phyloP scores from a whole-genome alignment of 495 filamentous ascomycete species.

The Cairneyella variabilis region DNA sequence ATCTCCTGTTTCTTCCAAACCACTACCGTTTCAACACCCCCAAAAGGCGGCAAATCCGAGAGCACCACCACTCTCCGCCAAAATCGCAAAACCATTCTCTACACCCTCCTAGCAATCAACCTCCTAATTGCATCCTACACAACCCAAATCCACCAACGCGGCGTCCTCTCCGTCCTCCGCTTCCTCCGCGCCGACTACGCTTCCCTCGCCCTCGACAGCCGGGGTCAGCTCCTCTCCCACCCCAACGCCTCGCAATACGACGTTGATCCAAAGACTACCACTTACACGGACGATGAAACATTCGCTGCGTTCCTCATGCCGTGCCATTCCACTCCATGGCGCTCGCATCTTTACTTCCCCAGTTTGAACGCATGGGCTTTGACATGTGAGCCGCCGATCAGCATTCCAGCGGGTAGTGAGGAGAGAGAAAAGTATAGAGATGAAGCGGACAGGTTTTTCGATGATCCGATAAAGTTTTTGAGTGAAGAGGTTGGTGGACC shows the following conservation, averaged over 20 bases:
- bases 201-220: conserved; percentile 13
- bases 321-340: conserved; percentile 97
- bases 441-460: conserved; percentile 89
- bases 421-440: conserved; percentile 67
- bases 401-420: conserved; percentile 43
- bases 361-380: conserved; percentile 79
- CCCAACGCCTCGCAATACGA: conserved; percentile 12
- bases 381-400: conserved; percentile 84
- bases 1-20: conserved; percentile 59
- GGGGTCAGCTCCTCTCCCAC: conserved; percentile 16
- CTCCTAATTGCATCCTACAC: conserved; percentile 70
- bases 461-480: conserved; percentile 59
- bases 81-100: conserved; percentile 46
- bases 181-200: conserved; percentile 74
- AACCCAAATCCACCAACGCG: conserved; percentile 72
- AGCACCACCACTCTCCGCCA: conserved; percentile 28
- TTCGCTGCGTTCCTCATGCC: conserved; percentile 93
- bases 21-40: conserved; percentile 16
- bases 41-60: conserved; percentile 18
- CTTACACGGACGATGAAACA: conserved; percentile 40
- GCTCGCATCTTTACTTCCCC: conserved; percentile 74
- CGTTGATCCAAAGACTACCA: conserved; percentile 3
- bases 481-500: conserved; percentile 28
- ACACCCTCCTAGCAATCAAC: conserved; percentile 61
- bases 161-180: conserved; percentile 63